phyloP scores from a whole-genome alignment of 768 basidiomycete genomes.

The Strobilomyces dryophilus region DNA sequence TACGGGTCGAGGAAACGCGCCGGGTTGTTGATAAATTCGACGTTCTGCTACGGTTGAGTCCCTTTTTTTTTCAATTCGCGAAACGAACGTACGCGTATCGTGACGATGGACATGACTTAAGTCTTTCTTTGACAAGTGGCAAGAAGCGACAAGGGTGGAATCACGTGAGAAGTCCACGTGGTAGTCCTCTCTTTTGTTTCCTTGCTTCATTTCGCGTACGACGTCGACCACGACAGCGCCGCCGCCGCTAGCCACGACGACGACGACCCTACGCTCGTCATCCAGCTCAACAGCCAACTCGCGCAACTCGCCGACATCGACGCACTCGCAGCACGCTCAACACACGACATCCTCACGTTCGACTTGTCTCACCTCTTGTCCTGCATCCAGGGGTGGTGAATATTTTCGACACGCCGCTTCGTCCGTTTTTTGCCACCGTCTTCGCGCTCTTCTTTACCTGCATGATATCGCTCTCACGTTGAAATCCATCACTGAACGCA shows the following conservation, averaged over 20 bases:
- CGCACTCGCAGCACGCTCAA: background rate
- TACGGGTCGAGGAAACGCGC: constrained; percentile 90
- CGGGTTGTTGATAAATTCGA: constrained; percentile 90
- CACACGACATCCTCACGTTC: constrained; percentile 2
- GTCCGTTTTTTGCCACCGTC: background rate
- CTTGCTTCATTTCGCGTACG: constrained; percentile 18
- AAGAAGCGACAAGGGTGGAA: background rate
- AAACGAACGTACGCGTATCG: constrained; percentile 51
- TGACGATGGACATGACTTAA: constrained; percentile 58
- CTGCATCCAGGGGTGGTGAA: constrained; percentile 1
- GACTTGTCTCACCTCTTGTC: constrained; percentile 8
- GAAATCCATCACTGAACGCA: constrained; percentile 6
- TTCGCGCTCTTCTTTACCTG: constrained; percentile 1
- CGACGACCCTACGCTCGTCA: background rate
- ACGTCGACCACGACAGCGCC: constrained; percentile 9
- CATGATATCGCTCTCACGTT: constrained; percentile 20
- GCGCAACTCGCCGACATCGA: background rate
- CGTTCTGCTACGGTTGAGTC: constrained; percentile 49
- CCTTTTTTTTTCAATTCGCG: background rate
- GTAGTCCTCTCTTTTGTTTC: constrained; percentile 15
- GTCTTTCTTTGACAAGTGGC: background rate
- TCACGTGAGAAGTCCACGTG: constrained; percentile 1
- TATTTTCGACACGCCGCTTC: constrained; percentile 10
- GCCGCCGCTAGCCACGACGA: constrained; percentile 10
- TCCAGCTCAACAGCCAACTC: background rate